Evolutionary conservation across 345 rosid species (phyloP), one percentile per base, ranked within the genome.

Genomic region (Physaria fendleri): DNA sequence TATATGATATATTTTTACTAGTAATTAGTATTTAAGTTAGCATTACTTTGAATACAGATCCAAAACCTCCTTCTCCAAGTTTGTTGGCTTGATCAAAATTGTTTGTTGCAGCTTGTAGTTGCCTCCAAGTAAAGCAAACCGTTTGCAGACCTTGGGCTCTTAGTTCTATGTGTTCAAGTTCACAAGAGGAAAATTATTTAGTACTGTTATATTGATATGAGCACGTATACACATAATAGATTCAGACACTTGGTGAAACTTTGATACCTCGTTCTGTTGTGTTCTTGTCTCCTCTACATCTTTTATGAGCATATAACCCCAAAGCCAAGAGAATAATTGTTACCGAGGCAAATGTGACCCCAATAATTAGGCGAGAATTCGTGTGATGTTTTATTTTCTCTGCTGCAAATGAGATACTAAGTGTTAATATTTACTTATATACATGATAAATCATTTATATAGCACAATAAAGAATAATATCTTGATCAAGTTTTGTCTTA

Each of bases 231-330:
- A 10, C 4, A 32, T 10, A 53, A 56, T 56, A 8, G n/a, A 16
- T 24, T 12, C 49, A 38, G 15, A 41, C 7, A 12, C 47, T 14
- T 7, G 7, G 8, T 22, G 24, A 54, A 54, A 13, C 5, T 54
- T 0, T 13, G 15, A 14, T 47, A 44, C 58, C 63, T 41, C 9
- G 24, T 44, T 47, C 35, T 13, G 56, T 50, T 5, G 28, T 43
- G 24, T 37, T 56, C 0, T 64, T 27, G 53, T 42, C 54, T 42
- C 56, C 14, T 32, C 4, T 32, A 27, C 56, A 48, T 18, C 33
- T 27, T 25, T 15, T 71, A 77, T 74, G 15, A 73, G 46, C 73
- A 65, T 74, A 60, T 56, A 69, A 30, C 15, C 69, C 72, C 23
- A 76, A 40, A 32, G 57, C 41, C 48, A 69, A 28, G 11, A 66